phyloP scores from a whole-genome alignment of 2,329 filamentous ascomycete genomes.

The Pseudogymnoascus sp. region DNA sequence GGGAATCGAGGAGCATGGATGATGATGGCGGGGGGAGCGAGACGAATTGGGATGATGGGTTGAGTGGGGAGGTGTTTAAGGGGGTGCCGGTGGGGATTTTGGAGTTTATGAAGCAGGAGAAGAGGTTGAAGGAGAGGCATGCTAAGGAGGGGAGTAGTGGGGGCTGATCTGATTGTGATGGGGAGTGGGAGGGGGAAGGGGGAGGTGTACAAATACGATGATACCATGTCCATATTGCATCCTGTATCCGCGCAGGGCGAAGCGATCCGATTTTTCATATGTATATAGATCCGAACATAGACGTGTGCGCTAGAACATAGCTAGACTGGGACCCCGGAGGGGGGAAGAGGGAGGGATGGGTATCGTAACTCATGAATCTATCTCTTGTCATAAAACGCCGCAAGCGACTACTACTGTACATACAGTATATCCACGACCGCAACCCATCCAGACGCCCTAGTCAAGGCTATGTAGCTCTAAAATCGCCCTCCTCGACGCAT shows the following conservation, averaged over 20 bases:
- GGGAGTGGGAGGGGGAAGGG: too few relatives aligned
- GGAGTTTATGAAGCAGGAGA: conserved; percentile 97
- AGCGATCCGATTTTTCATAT: neutral
- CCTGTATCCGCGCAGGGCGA: neutral
- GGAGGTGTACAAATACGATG: neutral
- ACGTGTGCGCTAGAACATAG: neutral
- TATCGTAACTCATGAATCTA: neutral
- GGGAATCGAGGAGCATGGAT: conserved; percentile 52
- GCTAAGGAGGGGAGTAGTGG: neutral
- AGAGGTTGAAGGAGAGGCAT: conserved; percentile 73
- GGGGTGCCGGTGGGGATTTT: conserved; percentile 84
- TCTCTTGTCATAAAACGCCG: neutral
- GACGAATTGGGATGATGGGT: conserved; percentile 43
- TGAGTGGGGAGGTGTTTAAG: conserved; percentile 62
- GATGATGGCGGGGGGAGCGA: conserved; percentile 61
- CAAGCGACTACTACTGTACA: neutral
- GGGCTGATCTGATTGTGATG: neutral
- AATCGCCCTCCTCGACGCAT: conserved; percentile 31
- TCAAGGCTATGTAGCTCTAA: conserved; percentile 10
- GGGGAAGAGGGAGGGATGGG: neutral
- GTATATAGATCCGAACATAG: neutral
- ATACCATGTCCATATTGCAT: neutral
- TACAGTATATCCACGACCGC: neutral
- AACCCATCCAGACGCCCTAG: neutral
- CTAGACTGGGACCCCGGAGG: neutral